These are phyloP conservation scores for Chaetomiaceae sp. DNA, from an alignment of 2,329 filamentous ascomycete genomes.

Conservation along the genomic window DNA sequence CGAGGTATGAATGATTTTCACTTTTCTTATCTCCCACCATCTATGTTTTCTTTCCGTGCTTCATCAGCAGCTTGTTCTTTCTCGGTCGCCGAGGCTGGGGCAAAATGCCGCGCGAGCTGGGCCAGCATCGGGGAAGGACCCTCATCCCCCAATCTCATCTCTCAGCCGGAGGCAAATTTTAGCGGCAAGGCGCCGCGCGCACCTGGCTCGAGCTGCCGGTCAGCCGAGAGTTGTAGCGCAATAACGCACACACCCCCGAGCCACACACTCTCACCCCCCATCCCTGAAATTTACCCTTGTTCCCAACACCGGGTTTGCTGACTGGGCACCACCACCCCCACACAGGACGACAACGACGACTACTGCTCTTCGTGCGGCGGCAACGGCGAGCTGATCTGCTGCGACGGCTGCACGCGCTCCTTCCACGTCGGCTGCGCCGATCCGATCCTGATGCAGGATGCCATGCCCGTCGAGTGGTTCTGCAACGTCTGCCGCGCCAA, in stretches of 20 bases:
- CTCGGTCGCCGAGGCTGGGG: no score
- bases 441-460: slow-evolving; percentile 61
- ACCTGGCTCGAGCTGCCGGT: slow-evolving; percentile 24
- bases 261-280: background rate
- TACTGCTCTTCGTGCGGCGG: slow-evolving; percentile 81
- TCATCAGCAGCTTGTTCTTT: no score
- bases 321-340: slow-evolving; percentile 33
- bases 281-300: slow-evolving; percentile 11
- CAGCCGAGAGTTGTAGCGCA: slow-evolving; percentile 30
- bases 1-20: slow-evolving; percentile 41
- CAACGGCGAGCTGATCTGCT: slow-evolving; percentile 81
- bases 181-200: slow-evolving; percentile 16
- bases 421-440: slow-evolving; percentile 89
- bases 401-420: slow-evolving; percentile 82
- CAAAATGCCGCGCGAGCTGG: background rate
- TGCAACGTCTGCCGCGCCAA: slow-evolving; percentile 65
- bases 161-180: slow-evolving; percentile 6
- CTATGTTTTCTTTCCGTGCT: background rate
- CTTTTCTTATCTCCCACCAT: no score
- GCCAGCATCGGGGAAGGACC: background rate
- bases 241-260: slow-evolving; percentile 25
- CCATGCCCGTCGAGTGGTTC: slow-evolving; percentile 72
- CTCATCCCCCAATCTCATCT: background rate
- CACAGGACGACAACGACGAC: slow-evolving; percentile 74
- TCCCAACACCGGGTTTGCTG: slow-evolving; percentile 17